Base-by-base conservation (phyloP, 352 stramenopile genomes). In the Phytophthora tubulina region DNA sequence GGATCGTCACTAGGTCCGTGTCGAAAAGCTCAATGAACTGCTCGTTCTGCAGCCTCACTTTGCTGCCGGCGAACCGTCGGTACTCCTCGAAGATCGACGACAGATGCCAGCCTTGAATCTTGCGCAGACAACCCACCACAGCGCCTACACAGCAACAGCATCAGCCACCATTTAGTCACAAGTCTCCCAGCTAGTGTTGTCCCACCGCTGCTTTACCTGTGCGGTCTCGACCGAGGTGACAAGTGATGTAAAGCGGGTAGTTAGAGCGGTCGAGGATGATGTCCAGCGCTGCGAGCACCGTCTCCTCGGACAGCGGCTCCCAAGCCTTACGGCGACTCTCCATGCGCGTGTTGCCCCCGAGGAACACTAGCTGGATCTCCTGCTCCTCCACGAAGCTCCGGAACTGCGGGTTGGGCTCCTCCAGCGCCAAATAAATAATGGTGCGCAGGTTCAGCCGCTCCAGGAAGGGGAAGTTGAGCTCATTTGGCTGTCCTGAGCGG, bases 21-120 rank as follows among this genome's bases (percentile, higher is more conserved):
- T 98, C 93, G 67, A 98, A 98, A n/a, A 98, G 84, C 69, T 98
- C 93, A 55, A 98, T 98, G 78, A 98, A 98, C 73, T 98, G 93
- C 76, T 98, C 93, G 78, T 97, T 97, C 74, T 97, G 91, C 27
- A 97, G 88, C 39, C 90, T 80, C 72, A 98, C 91, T 78, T 97
- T 96, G 63, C 82, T 96, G 59, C 86, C 88, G 5, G 91, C 92
- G 59, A 97, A 98, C 60, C 91, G 88, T 33, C 93, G 85, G 72
- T 98, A 98, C 75, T 98, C 93, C 71, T 98, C 93, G 63, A 97
- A 98, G 66, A 97, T 98, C 5, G 91, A 97, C 35, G 90, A 97
- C 69, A 98, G 72, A 67, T 97, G 94, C 93, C 93, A 98, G 59
- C 95, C 85, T 79, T 97, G 93, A 67, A 97, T 96, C 81, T 98